phyloP scores from a whole-genome alignment of 1,284 basidiomycete genomes.

The Boletus subluridellus region DNA sequence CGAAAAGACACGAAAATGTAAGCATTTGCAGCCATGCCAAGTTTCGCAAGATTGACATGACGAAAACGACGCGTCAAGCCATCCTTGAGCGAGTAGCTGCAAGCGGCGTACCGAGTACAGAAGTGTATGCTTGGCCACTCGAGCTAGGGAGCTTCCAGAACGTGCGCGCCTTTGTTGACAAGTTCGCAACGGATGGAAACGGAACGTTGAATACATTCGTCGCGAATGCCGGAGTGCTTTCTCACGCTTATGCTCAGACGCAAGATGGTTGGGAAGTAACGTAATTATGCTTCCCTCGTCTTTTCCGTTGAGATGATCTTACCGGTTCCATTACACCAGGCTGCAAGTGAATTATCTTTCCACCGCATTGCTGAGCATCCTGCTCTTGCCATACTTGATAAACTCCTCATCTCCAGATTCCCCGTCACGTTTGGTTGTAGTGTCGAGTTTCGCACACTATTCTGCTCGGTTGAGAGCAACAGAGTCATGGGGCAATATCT shows the following conservation, averaged over 20 bases:
- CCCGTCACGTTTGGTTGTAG: slow-evolving; percentile 25
- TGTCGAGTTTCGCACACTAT: slow-evolving; percentile 25
- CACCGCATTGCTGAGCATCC: slow-evolving; percentile 24
- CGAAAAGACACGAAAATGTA: slow-evolving; percentile 22
- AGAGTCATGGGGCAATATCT: slow-evolving; percentile 9
- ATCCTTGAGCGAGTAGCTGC: slow-evolving; percentile 11
- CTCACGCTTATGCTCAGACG: slow-evolving; percentile 13
- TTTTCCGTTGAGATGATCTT: neutral
- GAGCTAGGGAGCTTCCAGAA: slow-evolving; percentile 23
- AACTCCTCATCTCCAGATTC: slow-evolving; percentile 15
- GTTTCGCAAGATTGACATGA: neutral
- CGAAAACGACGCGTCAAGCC: slow-evolving; percentile 3
- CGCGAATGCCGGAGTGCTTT: slow-evolving; percentile 23
- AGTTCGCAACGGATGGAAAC: slow-evolving; percentile 16
- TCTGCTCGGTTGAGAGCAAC: neutral
- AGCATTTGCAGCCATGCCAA: neutral
- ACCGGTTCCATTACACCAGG: slow-evolving; percentile 7
- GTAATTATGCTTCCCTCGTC: slow-evolving; percentile 9
- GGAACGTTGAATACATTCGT: slow-evolving; percentile 19
- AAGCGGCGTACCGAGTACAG: neutral
- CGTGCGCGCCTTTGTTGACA: slow-evolving; percentile 25
- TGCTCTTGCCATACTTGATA: slow-evolving; percentile 29
- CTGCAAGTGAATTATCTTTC: slow-evolving; percentile 35
- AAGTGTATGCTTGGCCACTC: slow-evolving; percentile 19
- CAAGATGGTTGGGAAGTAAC: slow-evolving; percentile 28